phyloP scores from a whole-genome alignment of 2,329 filamentous ascomycete species.

The Tolypocladium paradoxum region DNA sequence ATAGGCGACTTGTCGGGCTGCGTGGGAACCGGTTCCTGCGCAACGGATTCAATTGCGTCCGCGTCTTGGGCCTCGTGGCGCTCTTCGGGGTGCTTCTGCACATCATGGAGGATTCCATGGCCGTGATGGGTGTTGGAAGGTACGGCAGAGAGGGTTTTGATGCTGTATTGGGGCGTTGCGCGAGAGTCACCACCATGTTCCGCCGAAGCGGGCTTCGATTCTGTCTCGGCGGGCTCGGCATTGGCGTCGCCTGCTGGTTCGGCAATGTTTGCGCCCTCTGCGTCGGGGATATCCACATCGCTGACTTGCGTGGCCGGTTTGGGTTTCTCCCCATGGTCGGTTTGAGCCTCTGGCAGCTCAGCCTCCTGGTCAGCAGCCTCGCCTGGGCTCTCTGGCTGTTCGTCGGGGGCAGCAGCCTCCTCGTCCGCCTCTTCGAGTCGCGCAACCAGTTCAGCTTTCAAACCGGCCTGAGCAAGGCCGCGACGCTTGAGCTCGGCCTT shows the following conservation, averaged over 20 bases:
- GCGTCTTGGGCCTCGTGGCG: neutral
- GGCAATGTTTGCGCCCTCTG: neutral
- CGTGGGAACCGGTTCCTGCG: neutral
- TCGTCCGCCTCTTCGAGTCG: slow-evolving; percentile 36
- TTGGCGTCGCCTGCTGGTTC: neutral
- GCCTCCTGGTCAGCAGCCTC: neutral
- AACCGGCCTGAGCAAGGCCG: slow-evolving; percentile 56
- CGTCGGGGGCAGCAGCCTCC: slow-evolving; percentile 6
- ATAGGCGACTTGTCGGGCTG: neutral
- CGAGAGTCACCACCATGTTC: neutral
- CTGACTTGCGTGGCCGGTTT: neutral
- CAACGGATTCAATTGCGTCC: neutral
- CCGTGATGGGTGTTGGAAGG: no score
- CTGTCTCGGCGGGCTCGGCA: neutral
- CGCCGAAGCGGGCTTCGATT: neutral
- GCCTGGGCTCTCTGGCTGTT: neutral
- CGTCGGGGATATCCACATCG: neutral
- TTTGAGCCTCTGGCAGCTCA: neutral
- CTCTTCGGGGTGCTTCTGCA: neutral
- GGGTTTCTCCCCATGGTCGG: neutral
- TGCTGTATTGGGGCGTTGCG: neutral
- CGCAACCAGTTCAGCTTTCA: slow-evolving; percentile 62
- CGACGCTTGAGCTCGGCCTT: slow-evolving; percentile 64
- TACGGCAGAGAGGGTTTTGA: neutral
- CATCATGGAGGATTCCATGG: no score